Conservation (phyloP, 2,329 filamentous ascomycete genomes). For the Sclerotinia minor region DNA sequence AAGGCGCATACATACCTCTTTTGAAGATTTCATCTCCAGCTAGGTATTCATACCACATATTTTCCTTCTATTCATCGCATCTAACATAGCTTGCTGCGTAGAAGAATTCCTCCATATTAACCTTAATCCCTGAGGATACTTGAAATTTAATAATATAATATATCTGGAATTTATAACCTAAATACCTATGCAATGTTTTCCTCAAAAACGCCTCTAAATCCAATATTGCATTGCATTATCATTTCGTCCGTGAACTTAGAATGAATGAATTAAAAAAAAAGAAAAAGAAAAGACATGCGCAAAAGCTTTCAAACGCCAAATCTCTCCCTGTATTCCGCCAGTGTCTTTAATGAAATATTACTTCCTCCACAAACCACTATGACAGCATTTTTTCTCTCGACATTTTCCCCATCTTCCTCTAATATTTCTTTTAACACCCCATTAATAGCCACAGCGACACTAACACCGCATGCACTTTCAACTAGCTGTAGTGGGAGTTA, state of each 20-base stretch:
- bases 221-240: neutral
- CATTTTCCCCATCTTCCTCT: slow-evolving; percentile 81
- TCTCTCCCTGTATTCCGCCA: slow-evolving; percentile 45
- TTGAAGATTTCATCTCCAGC: neutral
- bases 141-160: neutral
- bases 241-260: too few species aligned
- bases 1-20: neutral
- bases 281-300: too few species aligned
- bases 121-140: neutral
- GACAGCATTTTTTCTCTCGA: slow-evolving; percentile 72
- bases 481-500: slow-evolving; percentile 55
- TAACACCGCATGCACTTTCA: slow-evolving; percentile 82
- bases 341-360: slow-evolving; percentile 61
- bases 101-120: neutral
- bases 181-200: too few species aligned
- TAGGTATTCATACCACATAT: neutral
- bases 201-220: neutral
- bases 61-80: neutral
- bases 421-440: slow-evolving; percentile 55
- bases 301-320: slow-evolving; percentile 3
- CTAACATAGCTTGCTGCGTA: neutral
- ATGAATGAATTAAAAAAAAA: too few species aligned
- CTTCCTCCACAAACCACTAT: slow-evolving; percentile 82
- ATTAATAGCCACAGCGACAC: slow-evolving; percentile 67
- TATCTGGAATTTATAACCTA: neutral